phyloP scores from a whole-genome alignment of 805 yeast genomes.

The Naumovozyma baii region DNA sequence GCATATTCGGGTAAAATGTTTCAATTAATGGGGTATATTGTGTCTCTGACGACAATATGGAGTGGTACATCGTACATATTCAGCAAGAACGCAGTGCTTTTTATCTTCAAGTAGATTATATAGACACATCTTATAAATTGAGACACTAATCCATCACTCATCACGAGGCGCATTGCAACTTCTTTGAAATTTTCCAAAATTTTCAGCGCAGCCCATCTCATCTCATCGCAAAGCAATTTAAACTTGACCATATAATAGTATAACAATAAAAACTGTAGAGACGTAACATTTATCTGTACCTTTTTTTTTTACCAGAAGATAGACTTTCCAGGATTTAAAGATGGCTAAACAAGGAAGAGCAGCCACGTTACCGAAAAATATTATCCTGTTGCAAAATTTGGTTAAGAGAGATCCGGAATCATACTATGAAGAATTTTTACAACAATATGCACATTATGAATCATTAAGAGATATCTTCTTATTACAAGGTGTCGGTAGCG shows the following conservation, averaged over 20 bases:
- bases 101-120: background rate
- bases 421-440: constrained; percentile 85
- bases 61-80: constrained; percentile 75
- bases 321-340: background rate
- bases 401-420: constrained; percentile 92
- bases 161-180: background rate
- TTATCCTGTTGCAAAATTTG: constrained; percentile 81
- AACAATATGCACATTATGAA: constrained; percentile 87
- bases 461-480: constrained; percentile 81
- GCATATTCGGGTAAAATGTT: constrained; percentile 5
- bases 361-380: constrained; percentile 85
- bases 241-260: background rate
- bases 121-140: too few relatives aligned
- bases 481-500: constrained; percentile 36
- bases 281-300: too few relatives aligned
- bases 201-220: constrained; percentile 19
- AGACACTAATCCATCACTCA: too few relatives aligned
- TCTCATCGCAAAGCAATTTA: constrained; percentile 9
- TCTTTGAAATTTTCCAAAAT: background rate
- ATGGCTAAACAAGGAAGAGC: constrained; percentile 90
- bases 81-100: constrained; percentile 51
- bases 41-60: constrained; percentile 59
- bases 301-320: background rate
- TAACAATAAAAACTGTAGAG: background rate
- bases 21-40: constrained; percentile 40